Conservation (phyloP, 352 stramenopile genomes). For the Phytophthora palmivora region DNA sequence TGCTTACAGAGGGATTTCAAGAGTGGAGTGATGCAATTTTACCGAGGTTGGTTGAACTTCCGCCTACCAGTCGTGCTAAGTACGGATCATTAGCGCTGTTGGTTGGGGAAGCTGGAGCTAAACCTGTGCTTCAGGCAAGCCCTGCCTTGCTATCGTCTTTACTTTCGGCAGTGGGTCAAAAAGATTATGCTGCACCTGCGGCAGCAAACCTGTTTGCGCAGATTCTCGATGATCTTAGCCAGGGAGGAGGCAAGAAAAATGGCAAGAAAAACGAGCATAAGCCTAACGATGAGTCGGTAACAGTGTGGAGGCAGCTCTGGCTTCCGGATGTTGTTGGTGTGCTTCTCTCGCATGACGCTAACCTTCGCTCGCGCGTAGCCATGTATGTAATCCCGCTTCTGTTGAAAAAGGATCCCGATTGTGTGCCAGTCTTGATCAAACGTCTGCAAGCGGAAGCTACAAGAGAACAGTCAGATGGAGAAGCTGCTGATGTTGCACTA, state of each 20-base stretch:
- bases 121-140: conserved; percentile 51
- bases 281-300: conserved; percentile 29
- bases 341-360: conserved; percentile 56
- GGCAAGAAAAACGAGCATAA: conserved; percentile 20
- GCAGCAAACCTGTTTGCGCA: conserved; percentile 77
- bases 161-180: conserved; percentile 68
- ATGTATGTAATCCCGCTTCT: conserved; percentile 82
- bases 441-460: conserved; percentile 45
- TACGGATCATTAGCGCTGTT: conserved; percentile 74
- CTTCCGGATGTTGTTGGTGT: conserved; percentile 62
- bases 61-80: conserved; percentile 67
- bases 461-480: conserved; percentile 11
- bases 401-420: conserved; percentile 71
- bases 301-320: conserved; percentile 56
- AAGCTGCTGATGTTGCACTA: conserved; percentile 51
- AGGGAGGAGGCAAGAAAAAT: conserved; percentile 19
- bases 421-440: conserved; percentile 58
- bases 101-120: conserved; percentile 51
- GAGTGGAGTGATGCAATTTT: conserved; percentile 61
- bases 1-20: conserved; percentile 45
- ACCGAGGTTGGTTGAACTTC: conserved; percentile 61
- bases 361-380: conserved; percentile 66
- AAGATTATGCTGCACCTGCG: conserved; percentile 69
- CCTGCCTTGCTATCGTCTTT: conserved; percentile 63
- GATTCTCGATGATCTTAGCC: conserved; percentile 58